Evolutionary conservation across 2,329 filamentous ascomycete genomes (phyloP).

Genomic region (Cordyceps militaris): DNA sequence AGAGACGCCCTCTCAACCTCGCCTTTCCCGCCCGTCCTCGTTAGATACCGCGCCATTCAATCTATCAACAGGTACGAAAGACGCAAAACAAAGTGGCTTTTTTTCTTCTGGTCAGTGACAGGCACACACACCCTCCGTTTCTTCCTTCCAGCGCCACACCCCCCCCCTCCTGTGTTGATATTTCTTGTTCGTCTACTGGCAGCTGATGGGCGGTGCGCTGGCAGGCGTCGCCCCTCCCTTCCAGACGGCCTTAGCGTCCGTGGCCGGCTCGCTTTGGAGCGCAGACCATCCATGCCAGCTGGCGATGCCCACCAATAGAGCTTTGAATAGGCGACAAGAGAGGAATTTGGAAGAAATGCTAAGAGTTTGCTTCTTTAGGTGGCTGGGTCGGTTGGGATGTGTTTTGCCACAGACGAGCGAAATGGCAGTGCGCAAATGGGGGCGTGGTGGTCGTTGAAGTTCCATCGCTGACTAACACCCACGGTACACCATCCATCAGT

Average conservation of each 20-base stretch:
- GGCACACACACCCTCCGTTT: not conserved
- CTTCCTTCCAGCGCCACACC: too few relatives aligned
- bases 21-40: too few relatives aligned
- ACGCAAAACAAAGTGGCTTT: not conserved
- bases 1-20: not conserved
- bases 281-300: not conserved
- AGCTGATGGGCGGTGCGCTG: conserved; percentile 9
- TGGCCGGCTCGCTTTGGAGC: not conserved
- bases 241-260: not conserved
- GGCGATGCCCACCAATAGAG: not conserved
- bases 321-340: too few relatives aligned
- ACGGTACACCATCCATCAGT: not conserved
- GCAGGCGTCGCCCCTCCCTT: not conserved
- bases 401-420: too few relatives aligned
- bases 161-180: not conserved
- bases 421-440: too few relatives aligned
- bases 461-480: not conserved
- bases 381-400: too few relatives aligned
- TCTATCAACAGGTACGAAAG: not conserved
- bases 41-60: not conserved
- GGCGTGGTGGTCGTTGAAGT: too few relatives aligned
- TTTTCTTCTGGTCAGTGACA: too few relatives aligned
- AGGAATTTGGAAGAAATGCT: too few relatives aligned
- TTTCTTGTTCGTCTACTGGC: not conserved
- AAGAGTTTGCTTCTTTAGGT: too few relatives aligned